Percentiles rank a stretch among this genome's conserved stretches.
phyloP scores from a whole-genome alignment of 2,329 filamentous ascomycete species.

The Ophidiomyces ophidiicola region DNA sequence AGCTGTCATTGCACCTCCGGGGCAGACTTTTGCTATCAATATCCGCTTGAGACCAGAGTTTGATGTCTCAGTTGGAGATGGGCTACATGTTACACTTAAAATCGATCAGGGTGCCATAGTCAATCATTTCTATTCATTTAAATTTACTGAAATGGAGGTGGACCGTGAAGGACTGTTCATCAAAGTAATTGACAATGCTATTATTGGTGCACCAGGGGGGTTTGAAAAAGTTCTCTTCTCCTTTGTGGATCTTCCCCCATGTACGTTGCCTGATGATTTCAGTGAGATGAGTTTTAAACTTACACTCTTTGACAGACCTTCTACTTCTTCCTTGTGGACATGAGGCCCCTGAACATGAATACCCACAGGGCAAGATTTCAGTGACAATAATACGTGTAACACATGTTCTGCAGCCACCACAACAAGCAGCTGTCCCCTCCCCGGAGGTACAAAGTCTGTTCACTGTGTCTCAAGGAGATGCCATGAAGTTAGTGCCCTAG shows the following conservation, averaged over 20 bases:
- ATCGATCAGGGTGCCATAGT: slow-evolving; percentile 5
- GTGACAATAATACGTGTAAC: slow-evolving; percentile 9
- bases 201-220: not conserved
- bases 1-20: not conserved
- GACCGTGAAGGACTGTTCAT: not conserved
- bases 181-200: slow-evolving; percentile 1
- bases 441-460: not conserved
- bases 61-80: slow-evolving; percentile 2
- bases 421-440: not conserved
- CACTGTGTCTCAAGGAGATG: not conserved
- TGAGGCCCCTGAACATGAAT: not conserved
- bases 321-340: not conserved
- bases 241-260: slow-evolving; percentile 1
- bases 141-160: slow-evolving; percentile 4
- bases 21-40: not conserved
- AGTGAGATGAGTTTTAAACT: not conserved
- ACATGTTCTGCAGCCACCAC: not conserved
- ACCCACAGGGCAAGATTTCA: not conserved
- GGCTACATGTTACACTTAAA: slow-evolving; percentile 10
- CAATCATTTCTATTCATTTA: slow-evolving; percentile 11
- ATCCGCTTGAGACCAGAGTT: slow-evolving; percentile 3
- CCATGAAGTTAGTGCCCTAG: not conserved
- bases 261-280: not conserved
- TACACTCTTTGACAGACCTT: not conserved
- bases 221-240: slow-evolving; percentile 3